Evolutionary conservation across 768 basidiomycete species (phyloP).

Genomic region (Erythrobasidium yunnanense): DNA sequence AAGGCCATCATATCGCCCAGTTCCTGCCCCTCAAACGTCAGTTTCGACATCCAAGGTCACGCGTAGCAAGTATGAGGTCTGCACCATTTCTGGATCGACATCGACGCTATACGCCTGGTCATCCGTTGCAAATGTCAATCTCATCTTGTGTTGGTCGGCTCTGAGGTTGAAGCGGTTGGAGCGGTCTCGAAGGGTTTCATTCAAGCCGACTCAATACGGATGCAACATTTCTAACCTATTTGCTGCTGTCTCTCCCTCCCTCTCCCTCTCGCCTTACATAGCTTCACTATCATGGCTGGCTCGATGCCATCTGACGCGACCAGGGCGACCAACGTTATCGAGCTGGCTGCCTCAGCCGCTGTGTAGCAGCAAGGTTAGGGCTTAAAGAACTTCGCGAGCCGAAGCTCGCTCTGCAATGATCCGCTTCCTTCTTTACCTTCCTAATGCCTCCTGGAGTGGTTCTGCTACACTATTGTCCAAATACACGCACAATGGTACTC

Average conservation of each 20-base stretch:
- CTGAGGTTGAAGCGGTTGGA: too few relatives aligned
- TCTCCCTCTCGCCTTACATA: neutral
- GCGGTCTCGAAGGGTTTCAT: too few relatives aligned
- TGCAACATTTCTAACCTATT: neutral
- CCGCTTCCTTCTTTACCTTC: too few relatives aligned
- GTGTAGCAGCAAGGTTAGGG: too few relatives aligned
- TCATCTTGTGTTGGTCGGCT: neutral
- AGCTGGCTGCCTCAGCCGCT: too few relatives aligned
- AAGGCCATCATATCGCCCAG: conserved; percentile 85
- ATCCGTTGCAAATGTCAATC: conserved; percentile 9
- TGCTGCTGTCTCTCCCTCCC: neutral
- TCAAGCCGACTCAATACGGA: neutral
- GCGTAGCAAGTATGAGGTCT: neutral
- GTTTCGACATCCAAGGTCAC: neutral
- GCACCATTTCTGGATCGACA: conserved; percentile 20
- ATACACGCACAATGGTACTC: too few relatives aligned
- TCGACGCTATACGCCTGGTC: conserved; percentile 3
- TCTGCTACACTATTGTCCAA: too few relatives aligned
- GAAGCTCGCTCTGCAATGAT: too few relatives aligned
- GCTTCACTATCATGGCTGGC: neutral
- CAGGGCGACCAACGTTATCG: too few relatives aligned
- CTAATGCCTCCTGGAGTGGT: too few relatives aligned
- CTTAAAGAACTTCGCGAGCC: too few relatives aligned
- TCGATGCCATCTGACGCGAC: too few relatives aligned
- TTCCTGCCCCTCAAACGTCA: conserved; percentile 56